Conservation (phyloP, 352 stramenopile genomes). For the Globisporangium parvum region DNA sequence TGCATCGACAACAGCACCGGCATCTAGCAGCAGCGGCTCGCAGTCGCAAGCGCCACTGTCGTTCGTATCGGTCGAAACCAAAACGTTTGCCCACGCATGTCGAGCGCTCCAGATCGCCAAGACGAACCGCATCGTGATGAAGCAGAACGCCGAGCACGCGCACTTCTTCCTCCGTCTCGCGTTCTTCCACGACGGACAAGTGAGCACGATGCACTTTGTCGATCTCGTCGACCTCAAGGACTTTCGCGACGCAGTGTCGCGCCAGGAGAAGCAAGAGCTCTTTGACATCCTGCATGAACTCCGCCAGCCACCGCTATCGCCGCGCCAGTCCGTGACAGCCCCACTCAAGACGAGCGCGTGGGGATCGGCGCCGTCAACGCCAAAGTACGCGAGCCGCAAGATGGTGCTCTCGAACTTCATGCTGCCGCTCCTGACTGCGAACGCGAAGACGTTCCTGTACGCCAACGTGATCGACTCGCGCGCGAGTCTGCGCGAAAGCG, state of each 20-base stretch:
- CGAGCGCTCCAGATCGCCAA: slow-evolving; percentile 61
- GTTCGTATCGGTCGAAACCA: slow-evolving; percentile 53
- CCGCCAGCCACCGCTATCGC: slow-evolving; percentile 18
- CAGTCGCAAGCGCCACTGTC: slow-evolving; percentile 14
- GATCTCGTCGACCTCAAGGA: slow-evolving; percentile 63
- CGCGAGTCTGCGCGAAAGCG: slow-evolving; percentile 50
- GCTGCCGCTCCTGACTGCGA: slow-evolving; percentile 47
- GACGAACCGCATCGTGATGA: slow-evolving; percentile 66
- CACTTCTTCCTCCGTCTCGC: slow-evolving; percentile 69
- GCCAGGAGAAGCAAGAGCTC: slow-evolving; percentile 52
- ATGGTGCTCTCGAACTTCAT: slow-evolving; percentile 60
- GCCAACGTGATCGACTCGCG: slow-evolving; percentile 67
- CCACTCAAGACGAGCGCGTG: not conserved
- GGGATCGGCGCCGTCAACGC: not conserved
- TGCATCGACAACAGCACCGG: not conserved
- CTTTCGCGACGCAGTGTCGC: slow-evolving; percentile 33
- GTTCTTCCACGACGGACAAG: slow-evolving; percentile 51
- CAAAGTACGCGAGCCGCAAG: slow-evolving; percentile 10
- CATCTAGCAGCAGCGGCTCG: not conserved
- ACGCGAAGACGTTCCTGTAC: slow-evolving; percentile 59
- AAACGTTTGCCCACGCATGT: slow-evolving; percentile 33
- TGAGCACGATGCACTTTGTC: slow-evolving; percentile 61
- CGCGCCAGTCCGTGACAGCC: slow-evolving; percentile 2
- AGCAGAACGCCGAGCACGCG: slow-evolving; percentile 51
- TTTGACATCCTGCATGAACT: slow-evolving; percentile 52